These are phyloP conservation scores for Hymenotorrendiella dingleyae DNA, from an alignment of 2,329 filamentous ascomycete genomes.

Conservation along the genomic window DNA sequence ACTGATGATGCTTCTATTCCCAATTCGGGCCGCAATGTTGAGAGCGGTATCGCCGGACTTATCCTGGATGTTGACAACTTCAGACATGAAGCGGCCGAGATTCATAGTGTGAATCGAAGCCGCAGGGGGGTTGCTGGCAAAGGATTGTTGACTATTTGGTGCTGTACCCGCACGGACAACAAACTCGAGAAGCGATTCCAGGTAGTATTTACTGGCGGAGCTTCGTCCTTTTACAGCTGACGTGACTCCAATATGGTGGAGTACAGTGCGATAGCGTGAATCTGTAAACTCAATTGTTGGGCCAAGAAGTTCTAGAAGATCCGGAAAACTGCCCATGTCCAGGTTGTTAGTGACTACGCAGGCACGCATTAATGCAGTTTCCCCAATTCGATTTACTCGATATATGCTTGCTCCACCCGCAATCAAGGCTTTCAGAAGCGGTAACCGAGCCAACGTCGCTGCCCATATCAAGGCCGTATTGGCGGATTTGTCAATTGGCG, in stretches of 20 bases:
- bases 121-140: conserved; percentile 26
- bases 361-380: conserved; percentile 89
- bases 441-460: conserved; percentile 80
- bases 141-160: conserved; percentile 45
- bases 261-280: conserved; percentile 79
- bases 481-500: conserved; percentile 81
- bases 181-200: conserved; percentile 91
- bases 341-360: conserved; percentile 92
- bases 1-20: conserved; percentile 92
- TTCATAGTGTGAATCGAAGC: conserved; percentile 50
- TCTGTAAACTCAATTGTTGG: conserved; percentile 88
- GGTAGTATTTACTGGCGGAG: conserved; percentile 88
- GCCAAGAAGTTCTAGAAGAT: conserved; percentile 81
- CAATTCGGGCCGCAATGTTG: conserved; percentile 88
- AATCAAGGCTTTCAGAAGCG: conserved; percentile 75
- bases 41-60: conserved; percentile 91
- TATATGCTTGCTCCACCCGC: conserved; percentile 80
- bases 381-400: conserved; percentile 81
- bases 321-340: conserved; percentile 84
- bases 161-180: conserved; percentile 78
- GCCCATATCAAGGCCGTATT: conserved; percentile 97
- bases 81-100: conserved; percentile 88
- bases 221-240: conserved; percentile 92
- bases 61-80: conserved; percentile 94
- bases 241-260: conserved; percentile 94